Evolutionary conservation across 2,329 filamentous ascomycete species (phyloP), one percentile per base, ranked within the genome.

Genomic region (Cladosporium sp.): DNA sequence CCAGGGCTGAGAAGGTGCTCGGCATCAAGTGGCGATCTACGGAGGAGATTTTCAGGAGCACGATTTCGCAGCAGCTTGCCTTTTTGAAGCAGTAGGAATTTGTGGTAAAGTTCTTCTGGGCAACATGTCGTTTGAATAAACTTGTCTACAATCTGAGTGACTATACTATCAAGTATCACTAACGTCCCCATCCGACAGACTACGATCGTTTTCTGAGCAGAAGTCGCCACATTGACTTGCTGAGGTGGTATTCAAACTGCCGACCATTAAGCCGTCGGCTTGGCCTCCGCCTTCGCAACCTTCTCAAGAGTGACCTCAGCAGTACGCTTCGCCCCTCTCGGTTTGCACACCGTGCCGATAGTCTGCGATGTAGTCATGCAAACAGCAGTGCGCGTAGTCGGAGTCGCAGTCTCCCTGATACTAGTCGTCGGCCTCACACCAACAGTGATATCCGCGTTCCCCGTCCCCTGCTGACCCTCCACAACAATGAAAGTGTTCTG

Each of bases 361-460:
- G 58, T 61, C 43, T 61, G 28, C 21, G 43, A 51, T 1, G 43
- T 61, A 21, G 58, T 61, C 46, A 61, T 49, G 16, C 58, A 61
- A 11, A 61, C 58, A 18, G 46, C 46, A 16, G 58, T 51, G 13
- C 43, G 18, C 6, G 58, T 61, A 8, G 58, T 61, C 30, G 43
- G 43, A 16, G 58, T 51, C 6, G 43, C 43, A 18, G 58, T 61
- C 43, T 51, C 43, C 30, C 30, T 61, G 30, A 51, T 61, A 18
- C 30, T 51, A 21, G 43, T 53, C 23, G 58, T 51, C 1, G 43
- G 58, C 43, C 58, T 21, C 18, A 60, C 58, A 14, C 58, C 58
- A 49, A 60, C 58, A 28, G 58, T 60, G n/a, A 60, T 49, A n/a
- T 60, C 58, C 10, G 58, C 58, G 25, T 60, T 60, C 1, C 58